Conservation (phyloP, 805 yeast species). For the Clavispora carvajalis region DNA sequence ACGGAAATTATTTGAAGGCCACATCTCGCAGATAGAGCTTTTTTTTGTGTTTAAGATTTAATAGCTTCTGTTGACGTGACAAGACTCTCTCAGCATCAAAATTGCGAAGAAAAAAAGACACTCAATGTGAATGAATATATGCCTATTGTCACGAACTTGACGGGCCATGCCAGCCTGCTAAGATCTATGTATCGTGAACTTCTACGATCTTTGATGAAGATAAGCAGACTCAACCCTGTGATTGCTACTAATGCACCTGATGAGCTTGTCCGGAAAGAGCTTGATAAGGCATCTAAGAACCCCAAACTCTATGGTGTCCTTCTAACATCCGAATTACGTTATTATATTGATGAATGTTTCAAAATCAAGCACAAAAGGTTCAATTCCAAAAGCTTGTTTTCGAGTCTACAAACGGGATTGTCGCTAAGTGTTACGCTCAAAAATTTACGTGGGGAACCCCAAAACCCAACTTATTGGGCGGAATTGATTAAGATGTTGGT, state of each 20-base stretch:
- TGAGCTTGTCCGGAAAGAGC: slow-evolving; percentile 1
- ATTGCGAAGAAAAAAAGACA: neutral
- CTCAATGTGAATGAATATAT: neutral
- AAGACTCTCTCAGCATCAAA: too few species aligned
- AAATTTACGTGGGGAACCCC: slow-evolving; percentile 3
- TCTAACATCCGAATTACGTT: slow-evolving; percentile 15
- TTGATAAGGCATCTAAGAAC: slow-evolving; percentile 8
- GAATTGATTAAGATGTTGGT: slow-evolving; percentile 13
- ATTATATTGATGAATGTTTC: slow-evolving; percentile 15
- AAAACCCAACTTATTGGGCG: slow-evolving; percentile 4
- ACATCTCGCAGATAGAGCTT: too few species aligned
- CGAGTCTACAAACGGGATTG: slow-evolving; percentile 9
- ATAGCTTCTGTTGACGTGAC: too few species aligned
- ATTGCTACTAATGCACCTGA: neutral
- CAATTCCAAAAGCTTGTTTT: slow-evolving; percentile 4
- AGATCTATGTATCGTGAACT: slow-evolving; percentile 13
- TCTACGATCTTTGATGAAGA: slow-evolving; percentile 8
- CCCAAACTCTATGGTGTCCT: slow-evolving; percentile 12
- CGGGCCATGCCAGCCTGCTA: slow-evolving; percentile 2
- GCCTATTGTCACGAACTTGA: neutral
- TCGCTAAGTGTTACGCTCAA: slow-evolving; percentile 9
- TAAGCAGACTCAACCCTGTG: slow-evolving; percentile 2
- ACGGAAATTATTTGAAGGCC: too few species aligned
- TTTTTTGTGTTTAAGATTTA: too few species aligned
- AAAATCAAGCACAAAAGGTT: neutral